Evolutionary conservation across 495 filamentous ascomycete species (phyloP), one percentile per base, ranked within the genome.

Genomic region (Penicillium cataractarum): DNA sequence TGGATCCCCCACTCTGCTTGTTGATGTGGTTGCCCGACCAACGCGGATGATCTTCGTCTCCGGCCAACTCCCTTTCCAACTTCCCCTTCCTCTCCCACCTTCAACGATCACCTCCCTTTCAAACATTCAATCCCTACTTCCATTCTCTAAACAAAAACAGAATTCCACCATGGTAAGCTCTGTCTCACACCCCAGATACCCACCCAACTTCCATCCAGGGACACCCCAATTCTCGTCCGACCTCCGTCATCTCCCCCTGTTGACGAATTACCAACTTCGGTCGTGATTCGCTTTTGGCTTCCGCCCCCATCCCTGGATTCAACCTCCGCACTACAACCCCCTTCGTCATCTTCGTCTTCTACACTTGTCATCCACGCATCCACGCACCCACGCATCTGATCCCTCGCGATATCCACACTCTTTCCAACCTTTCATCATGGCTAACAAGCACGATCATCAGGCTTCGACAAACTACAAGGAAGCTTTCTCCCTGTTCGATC

Each of bases 381-480:
- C 17, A 24, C 44, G 26, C 21, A 7, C 6, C 7, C 44, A 48
- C 15, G 1, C 6, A 1, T 24, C 13, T n/a, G 2, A 52, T 7
- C 49, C 4, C n/a, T 24, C 10, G 42, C 21, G 42, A 1, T 46
- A 31, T 51, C 4, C 61, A 32, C 67, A 31, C 31, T 32, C 17
- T 57, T 6, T 6, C 42, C 50, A 12, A 35, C 48, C 66, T 69
- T 62, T 64, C 69, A 60, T 32, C 58, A 73, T 73, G 70, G 61
- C 71, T 66, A 71, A 71, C 62, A 71, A 71, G 55, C 37, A 73
- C 61, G 77, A 81, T 21, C 87, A 81, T 17, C 87, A 97, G 93
- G 92, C 94, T 81, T 93, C 91, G 57, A 98, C 95, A 75, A 98
- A 99, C 87, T 99, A 98, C 91, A 97, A 97, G 84, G 95, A 99